Evolutionary conservation across 345 rosid species (phyloP), one percentile per base, ranked within the genome.

Genomic region (Rhodamnia argentea): DNA sequence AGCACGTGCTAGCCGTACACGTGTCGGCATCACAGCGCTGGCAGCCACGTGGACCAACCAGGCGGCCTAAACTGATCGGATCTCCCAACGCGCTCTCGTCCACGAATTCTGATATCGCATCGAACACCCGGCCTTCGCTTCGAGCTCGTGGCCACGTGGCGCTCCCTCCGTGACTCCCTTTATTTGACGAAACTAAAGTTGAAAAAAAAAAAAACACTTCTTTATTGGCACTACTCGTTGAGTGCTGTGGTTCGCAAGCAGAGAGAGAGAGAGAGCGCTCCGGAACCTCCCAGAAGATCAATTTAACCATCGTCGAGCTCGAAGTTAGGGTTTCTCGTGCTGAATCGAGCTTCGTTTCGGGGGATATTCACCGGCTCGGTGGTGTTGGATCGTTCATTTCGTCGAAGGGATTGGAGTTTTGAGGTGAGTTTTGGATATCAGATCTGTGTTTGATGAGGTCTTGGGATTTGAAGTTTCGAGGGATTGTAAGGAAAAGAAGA

Each of bases 31-130:
- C 22, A 44, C 2, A 58, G 88, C 20, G 82, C 47, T 1, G 62
- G 50, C 57, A 1, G 37, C 9, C 14, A 93, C 96, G 94, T 96
- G 98, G 93, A 93, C 99, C 94, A 95, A 92, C 93, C 57, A 74
- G 11, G 40, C 40, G 27, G 37, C 51, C 15, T 94, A 90, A 93
- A 96, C 91, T 93, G 99, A 96, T 96, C 93, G 96, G 95, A 95
- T 94, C 94, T 86, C 89, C 89, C 88, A 86, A 64, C 89, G 83
- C 85, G 42, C 89, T 93, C 97, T 93, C 96, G 91, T 92, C 99
- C 99, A 96, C 98, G 91, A 96, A 87, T 93, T 94, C 88, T 90
- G 98, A 93, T 92, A 88, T 92, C 91, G 53, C 24, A 89, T 82
- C 81, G 81, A 37, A 70, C 47, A 37, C 84, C 87, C 78, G 89